Evolutionary conservation across 768 basidiomycete genomes (phyloP).

Genomic region (Trametes punicea): DNA sequence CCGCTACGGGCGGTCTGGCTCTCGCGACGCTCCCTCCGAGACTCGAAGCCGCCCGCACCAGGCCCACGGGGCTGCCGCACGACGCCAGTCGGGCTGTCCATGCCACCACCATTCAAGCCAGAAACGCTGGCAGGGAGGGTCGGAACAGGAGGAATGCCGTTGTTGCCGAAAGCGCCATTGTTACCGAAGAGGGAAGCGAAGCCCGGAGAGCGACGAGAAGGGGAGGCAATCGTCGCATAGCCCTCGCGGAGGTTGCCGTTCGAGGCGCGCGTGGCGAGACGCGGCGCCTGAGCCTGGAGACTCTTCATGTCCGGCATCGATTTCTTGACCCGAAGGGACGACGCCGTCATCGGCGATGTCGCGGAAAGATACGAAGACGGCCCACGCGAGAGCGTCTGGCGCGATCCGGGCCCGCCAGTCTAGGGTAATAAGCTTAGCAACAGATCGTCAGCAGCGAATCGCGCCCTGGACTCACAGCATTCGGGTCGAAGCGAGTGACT

Average conservation of each 20-base stretch:
- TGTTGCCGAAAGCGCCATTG: conserved; percentile 37
- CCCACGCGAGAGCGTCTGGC: conserved; percentile 74
- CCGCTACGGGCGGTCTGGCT: conserved; percentile 58
- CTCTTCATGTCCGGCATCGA: conserved; percentile 99
- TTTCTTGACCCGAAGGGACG: conserved; percentile 84
- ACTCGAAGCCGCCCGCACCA: conserved; percentile 69
- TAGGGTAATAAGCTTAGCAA: conserved; percentile 22
- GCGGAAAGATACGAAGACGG: conserved; percentile 78
- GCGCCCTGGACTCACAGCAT: conserved; percentile 52
- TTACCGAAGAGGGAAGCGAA: conserved; percentile 69
- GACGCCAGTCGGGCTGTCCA: conserved; percentile 49
- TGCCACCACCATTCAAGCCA: conserved; percentile 36
- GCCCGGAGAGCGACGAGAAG: conserved; percentile 71
- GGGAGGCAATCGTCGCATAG: conserved; percentile 83
- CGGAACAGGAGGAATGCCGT: conserved; percentile 72
- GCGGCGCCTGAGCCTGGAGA: conserved; percentile 73
- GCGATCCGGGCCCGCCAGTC: conserved; percentile 46
- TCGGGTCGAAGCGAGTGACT: conserved; percentile 86
- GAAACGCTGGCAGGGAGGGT: conserved; percentile 62
- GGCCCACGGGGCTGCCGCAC: conserved; percentile 86
- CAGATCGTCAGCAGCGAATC: conserved; percentile 1
- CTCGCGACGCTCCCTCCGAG: conserved; percentile 49
- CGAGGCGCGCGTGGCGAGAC: conserved; percentile 75
- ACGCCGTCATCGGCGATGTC: conserved; percentile 41
- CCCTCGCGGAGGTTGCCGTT: conserved; percentile 87